These are phyloP conservation scores for Euclidium syriacum DNA, from an alignment of 345 rosid genomes.

Conservation along the genomic window DNA sequence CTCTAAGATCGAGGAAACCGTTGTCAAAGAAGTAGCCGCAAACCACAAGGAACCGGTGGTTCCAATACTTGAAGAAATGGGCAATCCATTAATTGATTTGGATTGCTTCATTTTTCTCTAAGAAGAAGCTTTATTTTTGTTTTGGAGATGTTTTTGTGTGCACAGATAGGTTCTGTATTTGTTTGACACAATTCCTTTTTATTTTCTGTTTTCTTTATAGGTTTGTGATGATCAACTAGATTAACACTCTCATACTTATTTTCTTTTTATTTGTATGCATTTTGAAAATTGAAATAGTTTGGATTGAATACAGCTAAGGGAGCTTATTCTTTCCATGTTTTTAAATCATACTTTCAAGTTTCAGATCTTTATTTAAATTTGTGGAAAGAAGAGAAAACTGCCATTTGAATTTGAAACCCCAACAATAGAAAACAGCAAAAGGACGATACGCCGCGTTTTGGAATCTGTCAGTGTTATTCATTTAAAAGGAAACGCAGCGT, in stretches of 20 bases:
- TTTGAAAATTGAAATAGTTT: slow-evolving; percentile 19
- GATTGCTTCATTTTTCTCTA: slow-evolving; percentile 92
- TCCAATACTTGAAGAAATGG: slow-evolving; percentile 46
- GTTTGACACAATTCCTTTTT: background rate
- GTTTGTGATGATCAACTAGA: slow-evolving; percentile 29
- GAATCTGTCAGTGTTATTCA: background rate
- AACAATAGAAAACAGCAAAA: background rate
- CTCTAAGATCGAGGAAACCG: slow-evolving; percentile 49
- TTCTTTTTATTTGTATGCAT: slow-evolving; percentile 6
- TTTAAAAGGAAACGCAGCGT: slow-evolving; percentile 11
- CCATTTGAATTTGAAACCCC: background rate
- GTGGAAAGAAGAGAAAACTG: background rate
- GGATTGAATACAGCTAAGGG: slow-evolving; percentile 14
- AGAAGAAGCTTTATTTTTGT: background rate
- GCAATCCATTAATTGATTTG: slow-evolving; percentile 75
- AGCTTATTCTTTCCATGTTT: background rate
- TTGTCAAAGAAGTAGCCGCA: slow-evolving; percentile 34
- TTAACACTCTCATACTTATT: slow-evolving; percentile 15
- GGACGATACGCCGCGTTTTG: background rate
- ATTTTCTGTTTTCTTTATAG: background rate
- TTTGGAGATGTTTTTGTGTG: background rate
- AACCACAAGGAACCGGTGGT: slow-evolving; percentile 26
- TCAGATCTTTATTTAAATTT: background rate
- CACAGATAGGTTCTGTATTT: slow-evolving; percentile 17
- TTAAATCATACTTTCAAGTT: background rate